Conservation (phyloP, 2,329 filamentous ascomycete genomes). For the Colletotrichum orbiculare region DNA sequence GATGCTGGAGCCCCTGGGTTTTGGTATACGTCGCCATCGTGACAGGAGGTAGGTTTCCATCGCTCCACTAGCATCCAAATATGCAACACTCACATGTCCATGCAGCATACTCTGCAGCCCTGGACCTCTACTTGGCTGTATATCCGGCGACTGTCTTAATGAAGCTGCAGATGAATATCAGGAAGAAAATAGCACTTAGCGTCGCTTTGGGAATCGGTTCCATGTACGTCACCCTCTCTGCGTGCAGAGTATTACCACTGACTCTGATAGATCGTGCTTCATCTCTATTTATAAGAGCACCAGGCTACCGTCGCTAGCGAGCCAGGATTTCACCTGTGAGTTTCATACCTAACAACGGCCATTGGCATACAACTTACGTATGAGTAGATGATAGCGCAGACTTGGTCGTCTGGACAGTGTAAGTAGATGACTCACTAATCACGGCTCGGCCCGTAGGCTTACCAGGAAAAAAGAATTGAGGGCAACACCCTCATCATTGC, state of each 20-base stretch:
- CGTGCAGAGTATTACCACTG: not conserved
- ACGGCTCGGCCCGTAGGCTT: not conserved
- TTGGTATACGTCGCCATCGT: conserved; percentile 8
- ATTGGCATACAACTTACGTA: not conserved
- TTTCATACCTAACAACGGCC: fast-evolving
- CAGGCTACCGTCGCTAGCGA: conserved; percentile 12
- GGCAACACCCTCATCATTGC: conserved; percentile 23
- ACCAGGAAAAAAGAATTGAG: not conserved
- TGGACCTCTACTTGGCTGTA: conserved; percentile 42
- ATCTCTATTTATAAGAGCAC: conserved; percentile 21
- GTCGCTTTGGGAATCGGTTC: conserved; percentile 39
- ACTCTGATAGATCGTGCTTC: not conserved
- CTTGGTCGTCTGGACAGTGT: conserved; percentile 22
- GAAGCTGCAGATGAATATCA: conserved; percentile 38
- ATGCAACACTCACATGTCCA: not conserved
- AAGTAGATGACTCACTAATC: not conserved
- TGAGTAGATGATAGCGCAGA: conserved; percentile 18
- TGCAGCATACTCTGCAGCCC: conserved; percentile 15
- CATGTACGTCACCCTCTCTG: not conserved
- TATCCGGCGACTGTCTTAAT: conserved; percentile 41
- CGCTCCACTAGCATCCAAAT: not conserved
- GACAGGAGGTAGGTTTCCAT: not conserved
- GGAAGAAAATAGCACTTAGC: conserved; percentile 42
- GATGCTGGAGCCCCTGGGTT: conserved; percentile 16
- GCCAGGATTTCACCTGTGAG: conserved; percentile 16